phyloP scores from a whole-genome alignment of 352 stramenopile genomes.

The Peronospora belbahrii region DNA sequence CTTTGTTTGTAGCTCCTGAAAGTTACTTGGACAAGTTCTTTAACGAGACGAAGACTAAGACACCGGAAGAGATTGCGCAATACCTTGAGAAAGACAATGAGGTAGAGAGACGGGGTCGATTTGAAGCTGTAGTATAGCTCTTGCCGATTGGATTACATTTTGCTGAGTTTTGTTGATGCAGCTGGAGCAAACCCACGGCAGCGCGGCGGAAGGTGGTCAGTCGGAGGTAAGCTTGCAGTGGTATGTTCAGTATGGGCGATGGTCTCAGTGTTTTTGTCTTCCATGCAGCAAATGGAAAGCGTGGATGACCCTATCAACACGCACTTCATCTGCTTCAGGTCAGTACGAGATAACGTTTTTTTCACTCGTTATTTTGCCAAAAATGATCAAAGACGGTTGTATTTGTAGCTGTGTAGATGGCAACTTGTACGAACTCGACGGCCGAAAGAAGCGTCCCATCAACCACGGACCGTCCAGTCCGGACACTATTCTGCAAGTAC shows the following conservation, averaged over 20 bases:
- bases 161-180: slow-evolving; percentile 10
- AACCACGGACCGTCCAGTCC: slow-evolving; percentile 87
- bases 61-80: slow-evolving; percentile 73
- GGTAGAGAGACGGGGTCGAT: slow-evolving; percentile 21
- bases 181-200: slow-evolving; percentile 90
- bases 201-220: slow-evolving; percentile 83
- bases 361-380: background rate
- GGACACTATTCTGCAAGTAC: slow-evolving; percentile 78
- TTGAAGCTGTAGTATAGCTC: background rate
- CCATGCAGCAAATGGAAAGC: slow-evolving; percentile 67
- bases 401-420: slow-evolving; percentile 80
- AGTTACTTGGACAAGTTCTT: slow-evolving; percentile 85
- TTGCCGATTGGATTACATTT: slow-evolving; percentile 1
- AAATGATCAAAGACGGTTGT: background rate
- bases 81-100: slow-evolving; percentile 88
- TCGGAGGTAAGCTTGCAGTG: slow-evolving; percentile 52
- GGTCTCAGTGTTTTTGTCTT: background rate
- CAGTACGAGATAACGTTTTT: background rate
- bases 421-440: slow-evolving; percentile 93
- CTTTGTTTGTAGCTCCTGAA: slow-evolving; percentile 24
- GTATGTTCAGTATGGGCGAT: background rate
- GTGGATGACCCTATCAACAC: slow-evolving; percentile 91
- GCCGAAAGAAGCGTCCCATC: slow-evolving; percentile 90
- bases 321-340: slow-evolving; percentile 96
- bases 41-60: slow-evolving; percentile 66